Evolutionary conservation across 352 stramenopile species (phyloP).

Genomic region (Aphanomyces euteiches): DNA sequence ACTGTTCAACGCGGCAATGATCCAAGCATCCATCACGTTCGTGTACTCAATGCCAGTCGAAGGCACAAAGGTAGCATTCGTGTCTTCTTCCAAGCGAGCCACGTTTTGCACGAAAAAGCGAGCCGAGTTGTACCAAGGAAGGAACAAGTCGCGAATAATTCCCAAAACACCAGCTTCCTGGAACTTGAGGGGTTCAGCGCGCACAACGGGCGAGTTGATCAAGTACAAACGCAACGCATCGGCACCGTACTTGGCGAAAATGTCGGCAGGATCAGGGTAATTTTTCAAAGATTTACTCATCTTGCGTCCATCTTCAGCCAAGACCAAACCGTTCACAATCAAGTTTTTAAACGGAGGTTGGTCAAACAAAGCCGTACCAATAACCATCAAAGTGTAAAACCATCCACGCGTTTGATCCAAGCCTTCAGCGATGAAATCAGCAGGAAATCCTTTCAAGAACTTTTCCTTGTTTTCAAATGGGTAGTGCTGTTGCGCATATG

Average conservation of each 20-base stretch:
- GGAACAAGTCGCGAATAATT: slow-evolving; percentile 98
- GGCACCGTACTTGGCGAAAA: slow-evolving; percentile 96
- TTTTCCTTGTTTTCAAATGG: slow-evolving; percentile 99
- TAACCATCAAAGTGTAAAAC: slow-evolving; percentile 99
- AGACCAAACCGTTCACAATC: slow-evolving; percentile 98
- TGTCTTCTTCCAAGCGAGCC: slow-evolving; percentile 87
- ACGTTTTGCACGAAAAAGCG: slow-evolving; percentile 99
- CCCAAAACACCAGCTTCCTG: slow-evolving; percentile 93
- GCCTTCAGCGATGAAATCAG: slow-evolving; percentile 99
- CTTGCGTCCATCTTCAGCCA: slow-evolving; percentile 99
- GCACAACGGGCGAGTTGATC: slow-evolving; percentile 99
- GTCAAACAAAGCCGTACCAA: slow-evolving; percentile 98
- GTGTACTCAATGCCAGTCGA: slow-evolving; percentile 79
- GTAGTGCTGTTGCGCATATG: slow-evolving; percentile 99
- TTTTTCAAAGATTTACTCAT: slow-evolving; percentile 99
- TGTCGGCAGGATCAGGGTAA: slow-evolving; percentile 93
- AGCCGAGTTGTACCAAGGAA: slow-evolving; percentile 99
- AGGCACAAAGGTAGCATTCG: slow-evolving; percentile 86
- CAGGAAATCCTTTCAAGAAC: slow-evolving; percentile 96
- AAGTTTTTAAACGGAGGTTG: slow-evolving; percentile 99
- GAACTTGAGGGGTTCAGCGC: slow-evolving; percentile 97
- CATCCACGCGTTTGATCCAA: slow-evolving; percentile 99
- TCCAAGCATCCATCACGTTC: slow-evolving; percentile 99
- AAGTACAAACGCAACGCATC: slow-evolving; percentile 99
- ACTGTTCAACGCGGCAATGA: slow-evolving; percentile 95